Conservation (phyloP, 2,329 filamentous ascomycete genomes). For the Ceratocystis variospora region DNA sequence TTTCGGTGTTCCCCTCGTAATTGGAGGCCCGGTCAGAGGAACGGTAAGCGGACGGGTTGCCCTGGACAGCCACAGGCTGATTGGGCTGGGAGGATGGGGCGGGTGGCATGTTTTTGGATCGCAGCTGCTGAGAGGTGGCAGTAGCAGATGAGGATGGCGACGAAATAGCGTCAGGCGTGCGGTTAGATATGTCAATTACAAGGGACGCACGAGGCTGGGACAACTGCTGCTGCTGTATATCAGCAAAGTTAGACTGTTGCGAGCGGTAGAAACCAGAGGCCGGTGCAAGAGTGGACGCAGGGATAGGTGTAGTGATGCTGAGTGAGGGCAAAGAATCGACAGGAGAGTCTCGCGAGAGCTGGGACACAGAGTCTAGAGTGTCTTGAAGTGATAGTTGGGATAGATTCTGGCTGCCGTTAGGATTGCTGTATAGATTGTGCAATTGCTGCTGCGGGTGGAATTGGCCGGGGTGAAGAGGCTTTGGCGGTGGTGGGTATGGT, state of each 20-base stretch:
- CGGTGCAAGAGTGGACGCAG: conserved; percentile 25
- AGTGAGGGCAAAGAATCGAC: conserved; percentile 33
- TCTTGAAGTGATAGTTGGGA: conserved; percentile 23
- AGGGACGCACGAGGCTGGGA: conserved; percentile 21
- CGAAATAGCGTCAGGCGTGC: conserved; percentile 22
- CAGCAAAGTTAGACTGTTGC: conserved; percentile 12
- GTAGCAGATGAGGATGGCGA: not conserved
- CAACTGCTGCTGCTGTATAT: conserved; percentile 7
- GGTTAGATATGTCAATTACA: conserved; percentile 21
- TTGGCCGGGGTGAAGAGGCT: conserved; percentile 30
- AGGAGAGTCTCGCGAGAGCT: conserved; percentile 49
- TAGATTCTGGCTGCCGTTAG: conserved; percentile 18
- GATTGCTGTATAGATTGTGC: conserved; percentile 15
- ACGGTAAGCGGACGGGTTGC: conserved; percentile 12
- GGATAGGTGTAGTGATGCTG: conserved; percentile 26
- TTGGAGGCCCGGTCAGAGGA: conserved; percentile 22
- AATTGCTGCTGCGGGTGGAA: conserved; percentile 26
- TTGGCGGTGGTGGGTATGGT: conserved; percentile 21
- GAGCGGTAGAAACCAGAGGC: conserved; percentile 26
- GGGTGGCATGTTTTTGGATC: conserved; percentile 11
- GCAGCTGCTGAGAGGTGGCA: not conserved
- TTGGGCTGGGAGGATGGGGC: conserved; percentile 5
- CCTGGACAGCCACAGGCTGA: conserved; percentile 1
- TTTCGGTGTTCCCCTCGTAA: conserved; percentile 35
- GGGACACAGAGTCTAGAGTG: conserved; percentile 48